phyloP scores from a whole-genome alignment of 305 asterid genomes.

The Fraxinus ornus region DNA sequence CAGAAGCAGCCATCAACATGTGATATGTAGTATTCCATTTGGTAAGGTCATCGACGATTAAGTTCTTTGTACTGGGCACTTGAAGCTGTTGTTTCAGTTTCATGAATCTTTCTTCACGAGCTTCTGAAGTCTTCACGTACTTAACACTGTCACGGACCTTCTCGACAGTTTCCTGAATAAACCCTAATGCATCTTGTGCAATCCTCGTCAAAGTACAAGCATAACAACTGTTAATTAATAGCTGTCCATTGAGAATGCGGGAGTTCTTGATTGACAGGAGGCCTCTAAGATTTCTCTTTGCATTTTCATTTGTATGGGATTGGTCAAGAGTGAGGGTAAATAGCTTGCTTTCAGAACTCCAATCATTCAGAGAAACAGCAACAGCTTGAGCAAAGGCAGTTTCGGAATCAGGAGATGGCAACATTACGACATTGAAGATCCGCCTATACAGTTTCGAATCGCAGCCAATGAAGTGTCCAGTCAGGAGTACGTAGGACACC shows the following conservation, averaged over 20 bases:
- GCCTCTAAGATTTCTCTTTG: slow-evolving; percentile 51
- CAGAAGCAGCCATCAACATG: slow-evolving; percentile 81
- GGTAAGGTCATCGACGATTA: slow-evolving; percentile 51
- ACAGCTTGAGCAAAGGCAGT: slow-evolving; percentile 48
- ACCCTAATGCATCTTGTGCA: slow-evolving; percentile 57
- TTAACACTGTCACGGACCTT: slow-evolving; percentile 76
- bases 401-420: slow-evolving; percentile 64
- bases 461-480: slow-evolving; percentile 71
- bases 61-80: slow-evolving; percentile 66
- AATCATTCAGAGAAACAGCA: slow-evolving; percentile 61
- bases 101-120: slow-evolving; percentile 50
- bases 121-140: slow-evolving; percentile 52
- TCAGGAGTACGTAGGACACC: slow-evolving; percentile 50
- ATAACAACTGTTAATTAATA: slow-evolving; percentile 62
- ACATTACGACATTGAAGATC: slow-evolving; percentile 44
- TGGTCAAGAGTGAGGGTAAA: slow-evolving; percentile 57
- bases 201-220: slow-evolving; percentile 56
- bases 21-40: slow-evolving; percentile 88
- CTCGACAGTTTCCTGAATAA: slow-evolving; percentile 40
- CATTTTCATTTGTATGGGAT: slow-evolving; percentile 34
- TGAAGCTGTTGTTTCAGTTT: slow-evolving; percentile 69
- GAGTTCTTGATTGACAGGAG: slow-evolving; percentile 48
- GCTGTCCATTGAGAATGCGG: slow-evolving; percentile 63
- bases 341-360: slow-evolving; percentile 58
- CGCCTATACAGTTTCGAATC: slow-evolving; percentile 76